Evolutionary conservation across 306 rosid genomes (phyloP).

Genomic region (Hippophae rhamnoides): DNA sequence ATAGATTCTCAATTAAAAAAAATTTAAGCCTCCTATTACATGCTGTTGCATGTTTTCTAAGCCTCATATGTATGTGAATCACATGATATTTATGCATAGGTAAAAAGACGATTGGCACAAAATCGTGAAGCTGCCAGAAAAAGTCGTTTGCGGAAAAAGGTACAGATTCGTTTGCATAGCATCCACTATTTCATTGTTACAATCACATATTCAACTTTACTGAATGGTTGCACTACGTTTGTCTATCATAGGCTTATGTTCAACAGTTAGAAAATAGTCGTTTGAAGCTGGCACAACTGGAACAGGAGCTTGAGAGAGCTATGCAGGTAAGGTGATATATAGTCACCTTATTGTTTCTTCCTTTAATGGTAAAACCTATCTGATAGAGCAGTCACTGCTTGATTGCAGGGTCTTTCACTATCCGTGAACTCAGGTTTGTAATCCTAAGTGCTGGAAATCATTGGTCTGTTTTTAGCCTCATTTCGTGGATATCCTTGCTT

Average conservation of each 20-base stretch:
- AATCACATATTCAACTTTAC: conserved; percentile 1
- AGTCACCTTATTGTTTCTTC: conserved; percentile 8
- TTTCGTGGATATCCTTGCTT: neutral
- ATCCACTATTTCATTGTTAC: neutral
- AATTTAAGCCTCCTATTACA: too few relatives aligned
- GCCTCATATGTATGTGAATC: neutral
- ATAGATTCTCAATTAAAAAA: too few relatives aligned
- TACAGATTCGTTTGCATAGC: conserved; percentile 16
- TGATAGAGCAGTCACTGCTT: conserved; percentile 13
- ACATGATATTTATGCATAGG: conserved; percentile 26
- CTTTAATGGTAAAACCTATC: conserved; percentile 6
- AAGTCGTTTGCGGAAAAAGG: conserved; percentile 75
- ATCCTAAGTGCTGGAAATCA: conserved; percentile 4
- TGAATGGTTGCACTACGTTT: conserved; percentile 10
- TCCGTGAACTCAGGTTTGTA: conserved; percentile 55
- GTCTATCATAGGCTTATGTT: conserved; percentile 64
- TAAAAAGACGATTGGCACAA: conserved; percentile 63
- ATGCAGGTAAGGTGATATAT: conserved; percentile 49
- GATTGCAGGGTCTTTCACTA: conserved; percentile 48
- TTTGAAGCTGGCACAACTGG: conserved; percentile 64
- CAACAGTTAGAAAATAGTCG: conserved; percentile 83
- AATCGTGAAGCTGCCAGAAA: conserved; percentile 89
- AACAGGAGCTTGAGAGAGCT: conserved; percentile 59
- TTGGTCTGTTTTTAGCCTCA: neutral
- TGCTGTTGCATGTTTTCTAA: too few relatives aligned